Percentiles rank a stretch among this genome's conserved stretches.
Evolutionary conservation across 345 rosid genomes (phyloP).

Genomic region (Rhizophora mangle): DNA sequence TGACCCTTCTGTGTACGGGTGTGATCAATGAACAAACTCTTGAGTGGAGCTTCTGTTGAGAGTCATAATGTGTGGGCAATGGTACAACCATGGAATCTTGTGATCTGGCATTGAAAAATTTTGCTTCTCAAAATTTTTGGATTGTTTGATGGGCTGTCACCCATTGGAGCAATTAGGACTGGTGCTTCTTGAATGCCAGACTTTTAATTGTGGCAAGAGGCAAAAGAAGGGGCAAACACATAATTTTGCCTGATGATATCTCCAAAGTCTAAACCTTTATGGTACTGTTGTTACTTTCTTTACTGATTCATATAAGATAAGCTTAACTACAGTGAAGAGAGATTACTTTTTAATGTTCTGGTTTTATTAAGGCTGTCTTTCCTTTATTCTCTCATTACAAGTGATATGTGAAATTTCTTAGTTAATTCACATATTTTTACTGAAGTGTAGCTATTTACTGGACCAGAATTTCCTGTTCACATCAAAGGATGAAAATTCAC

Average conservation of each 20-base stretch:
- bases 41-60: neutral
- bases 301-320: neutral
- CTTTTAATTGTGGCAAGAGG: no score
- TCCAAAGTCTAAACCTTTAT: neutral
- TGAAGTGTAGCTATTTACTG: conserved; percentile 35
- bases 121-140: no score
- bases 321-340: neutral
- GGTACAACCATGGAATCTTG: no score
- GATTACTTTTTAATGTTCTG: neutral
- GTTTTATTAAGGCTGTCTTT: neutral
- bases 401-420: neutral
- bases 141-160: no score
- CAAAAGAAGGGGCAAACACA: no score
- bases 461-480: conserved; percentile 87
- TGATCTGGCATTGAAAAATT: no score
- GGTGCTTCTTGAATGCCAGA: no score
- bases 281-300: neutral
- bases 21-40: neutral
- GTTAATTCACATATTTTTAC: conserved; percentile 1
- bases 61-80: neutral
- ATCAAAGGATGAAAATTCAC: conserved; percentile 78
- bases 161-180: no score
- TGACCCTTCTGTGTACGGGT: no score
- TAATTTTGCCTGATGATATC: no score
- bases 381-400: neutral